Percentiles rank a stretch among this genome's conserved stretches.
These are phyloP conservation scores for Syncephalastrum monosporum DNA, from an alignment of 371 early-diverging fungal genomes.

Conservation along the genomic window DNA sequence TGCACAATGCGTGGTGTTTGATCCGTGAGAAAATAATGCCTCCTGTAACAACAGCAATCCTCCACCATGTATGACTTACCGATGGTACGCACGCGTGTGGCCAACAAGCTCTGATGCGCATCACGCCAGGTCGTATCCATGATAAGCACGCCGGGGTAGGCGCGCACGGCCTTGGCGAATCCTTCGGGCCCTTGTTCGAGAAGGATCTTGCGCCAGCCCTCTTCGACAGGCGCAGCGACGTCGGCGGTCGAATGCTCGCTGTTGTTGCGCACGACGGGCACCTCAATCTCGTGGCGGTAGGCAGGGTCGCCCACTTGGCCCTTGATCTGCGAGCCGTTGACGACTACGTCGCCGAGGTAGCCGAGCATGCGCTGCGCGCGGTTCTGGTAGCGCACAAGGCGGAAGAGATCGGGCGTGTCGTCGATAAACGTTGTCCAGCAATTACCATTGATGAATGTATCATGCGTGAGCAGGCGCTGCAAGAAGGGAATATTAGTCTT, in stretches of 20 bases:
- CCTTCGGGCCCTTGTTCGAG: slow-evolving; percentile 83
- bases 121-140: slow-evolving; percentile 97
- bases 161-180: slow-evolving; percentile 89
- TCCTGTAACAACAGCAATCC: no score
- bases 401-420: slow-evolving; percentile 88
- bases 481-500: slow-evolving; percentile 96
- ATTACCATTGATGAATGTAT: slow-evolving; percentile 71
- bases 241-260: slow-evolving; percentile 40
- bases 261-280: slow-evolving; percentile 56
- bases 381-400: slow-evolving; percentile 71
- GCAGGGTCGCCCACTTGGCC: slow-evolving; percentile 79
- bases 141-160: slow-evolving; percentile 81
- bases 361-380: slow-evolving; percentile 86
- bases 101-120: slow-evolving; percentile 92
- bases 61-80: slow-evolving; percentile 34
- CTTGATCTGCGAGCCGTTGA: slow-evolving; percentile 90
- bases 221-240: slow-evolving; percentile 54
- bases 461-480: slow-evolving; percentile 80
- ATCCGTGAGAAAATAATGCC: no score
- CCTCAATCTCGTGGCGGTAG: slow-evolving; percentile 57
- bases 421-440: slow-evolving; percentile 98
- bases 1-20: not conserved
- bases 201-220: slow-evolving; percentile 89
- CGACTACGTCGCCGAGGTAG: slow-evolving; percentile 89
- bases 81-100: slow-evolving; percentile 91